These are phyloP conservation scores for Paraphoma sp. DNA, from an alignment of 2,329 filamentous ascomycete species.

Conservation along the genomic window DNA sequence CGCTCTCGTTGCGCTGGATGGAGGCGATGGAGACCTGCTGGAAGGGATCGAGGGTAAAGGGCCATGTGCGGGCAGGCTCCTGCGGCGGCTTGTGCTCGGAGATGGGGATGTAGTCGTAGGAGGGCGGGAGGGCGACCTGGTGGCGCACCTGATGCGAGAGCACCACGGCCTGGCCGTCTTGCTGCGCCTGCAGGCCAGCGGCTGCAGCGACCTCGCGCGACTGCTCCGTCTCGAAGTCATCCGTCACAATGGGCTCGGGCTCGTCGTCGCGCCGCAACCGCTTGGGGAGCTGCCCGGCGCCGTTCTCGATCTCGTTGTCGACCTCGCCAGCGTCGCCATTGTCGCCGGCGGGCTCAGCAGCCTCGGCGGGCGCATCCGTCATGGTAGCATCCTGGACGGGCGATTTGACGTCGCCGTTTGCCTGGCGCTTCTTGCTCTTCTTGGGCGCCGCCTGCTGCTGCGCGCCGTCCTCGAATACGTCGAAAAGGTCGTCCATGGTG, in stretches of 20 bases:
- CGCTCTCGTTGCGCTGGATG: conserved; percentile 94
- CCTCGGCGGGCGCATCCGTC: conserved; percentile 48
- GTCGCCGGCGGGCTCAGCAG: conserved; percentile 35
- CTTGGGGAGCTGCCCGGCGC: conserved; percentile 59
- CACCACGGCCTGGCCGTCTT: conserved; percentile 75
- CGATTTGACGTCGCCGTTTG: conserved; percentile 76
- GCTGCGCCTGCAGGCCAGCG: conserved; percentile 68
- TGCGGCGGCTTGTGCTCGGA: conserved; percentile 91
- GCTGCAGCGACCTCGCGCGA: conserved; percentile 87
- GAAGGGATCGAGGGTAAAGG: conserved; percentile 95
- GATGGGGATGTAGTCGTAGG: conserved; percentile 94
- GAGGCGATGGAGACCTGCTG: conserved; percentile 93
- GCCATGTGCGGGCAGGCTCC: conserved; percentile 81
- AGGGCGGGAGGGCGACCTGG: conserved; percentile 92
- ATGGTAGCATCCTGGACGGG: conserved; percentile 53
- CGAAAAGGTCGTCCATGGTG: conserved; percentile 55
- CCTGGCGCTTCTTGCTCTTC: conserved; percentile 84
- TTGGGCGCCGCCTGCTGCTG: conserved; percentile 36
- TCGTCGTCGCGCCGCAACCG: conserved; percentile 70
- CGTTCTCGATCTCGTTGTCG: conserved; percentile 22
- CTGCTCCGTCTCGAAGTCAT: conserved; percentile 93
- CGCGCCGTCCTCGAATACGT: conserved; percentile 52
- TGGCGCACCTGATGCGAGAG: conserved; percentile 98
- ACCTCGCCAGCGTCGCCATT: conserved; percentile 1
- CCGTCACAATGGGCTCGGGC: conserved; percentile 82